Base-by-base conservation (phyloP, 306 rosid species). In the Abrus precatorius region DNA sequence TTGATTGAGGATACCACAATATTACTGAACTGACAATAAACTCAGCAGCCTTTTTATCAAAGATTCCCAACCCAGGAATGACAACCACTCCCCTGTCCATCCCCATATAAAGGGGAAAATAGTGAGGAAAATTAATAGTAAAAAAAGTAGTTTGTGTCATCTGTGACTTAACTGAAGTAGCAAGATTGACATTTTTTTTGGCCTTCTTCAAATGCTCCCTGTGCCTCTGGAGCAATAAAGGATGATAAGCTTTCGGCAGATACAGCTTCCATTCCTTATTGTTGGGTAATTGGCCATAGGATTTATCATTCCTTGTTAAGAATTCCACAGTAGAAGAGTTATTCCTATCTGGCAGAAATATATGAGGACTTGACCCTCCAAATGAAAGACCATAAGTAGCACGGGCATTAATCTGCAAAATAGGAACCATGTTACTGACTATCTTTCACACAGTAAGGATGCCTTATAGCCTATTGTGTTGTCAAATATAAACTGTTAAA, bases 361-460 rank as follows among this genome's bases (percentile, higher is more conserved):
- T 79, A 74, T 85, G 56, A 53, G 98, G 98, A 82, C 88, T 86
- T 54, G 96, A 80, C 57, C 97, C 99, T 57, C 96, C 90, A 69
- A 81, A 91, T 74, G 96, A 88, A 76, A 93, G 89, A 81, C 98
- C 85, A 73, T 88, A 95, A 50, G 97, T 82, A 69, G 98, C 98
- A 69, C 99, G 95, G 40, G 99, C 95, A 87, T 91, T 91, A 75
- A 95, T 90, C 99, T 93, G 82, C 79, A 83, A 30, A 41, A 84
- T 50, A 72, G 76, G 44, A 84, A 73, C 56, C 67, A 68, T 41
- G 80, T 57, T 49, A 69, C 28, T 83, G 66, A 78, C 53, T 57
- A 9, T 20, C 63, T 67, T 72, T 45, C 9, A 10, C 69, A 71
- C 54, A 67, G 60, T 67, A 68, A 72, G 55, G 59, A 80, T 20